Base-by-base conservation (phyloP, 2,329 filamentous ascomycete genomes). In the Colletotrichum kahawae region DNA sequence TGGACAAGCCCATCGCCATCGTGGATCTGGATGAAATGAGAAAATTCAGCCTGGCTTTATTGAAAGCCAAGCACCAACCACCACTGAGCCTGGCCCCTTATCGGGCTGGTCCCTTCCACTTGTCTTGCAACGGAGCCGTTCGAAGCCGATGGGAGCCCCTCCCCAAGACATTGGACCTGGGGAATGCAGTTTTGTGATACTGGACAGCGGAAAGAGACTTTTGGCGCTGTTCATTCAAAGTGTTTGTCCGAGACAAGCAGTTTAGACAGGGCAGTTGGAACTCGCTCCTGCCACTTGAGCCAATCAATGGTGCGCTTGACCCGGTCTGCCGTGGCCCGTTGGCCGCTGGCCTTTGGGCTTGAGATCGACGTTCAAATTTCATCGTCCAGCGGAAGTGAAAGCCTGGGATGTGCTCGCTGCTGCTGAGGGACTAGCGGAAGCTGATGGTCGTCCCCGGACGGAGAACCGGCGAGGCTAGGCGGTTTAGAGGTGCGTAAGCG, bases 401-500 rank as follows among this genome's bases (percentile, higher is more conserved):
- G 65, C 38, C 38, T 63, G 57, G 43, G n/a, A 21, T 51, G 43
- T 51, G 43, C 43, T 24, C 43, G 12, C 43, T 51, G 43, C 43
- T 51, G 43, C 29, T 67, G 57, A 59, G 59, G 63, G 57, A 38
- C 57, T 72, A 72, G 56, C 73, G 43, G 63, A 64, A 73, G 56
- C 56, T 64, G 69, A 68, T 67, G 63, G 69, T 66, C 48, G 63
- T 73, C 69, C 73, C 73, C 69, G 63, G 73, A 73, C 73, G 63
- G 72, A 68, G 72, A 72, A 67, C 36, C 72, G 63, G 69, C 73
- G 69, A 73, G 63, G 69, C 73, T 75, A 73, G 69, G 69, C 73
- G 57, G 57, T 75, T 75, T 72, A 68, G 72, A 75, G 72, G 63
- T 51, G 73, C 63, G 34, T 73, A 75, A 75, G 73, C 73, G 73